Conservation (phyloP, 164 flowering plant genomes). For the Amborella trichopoda region DNA sequence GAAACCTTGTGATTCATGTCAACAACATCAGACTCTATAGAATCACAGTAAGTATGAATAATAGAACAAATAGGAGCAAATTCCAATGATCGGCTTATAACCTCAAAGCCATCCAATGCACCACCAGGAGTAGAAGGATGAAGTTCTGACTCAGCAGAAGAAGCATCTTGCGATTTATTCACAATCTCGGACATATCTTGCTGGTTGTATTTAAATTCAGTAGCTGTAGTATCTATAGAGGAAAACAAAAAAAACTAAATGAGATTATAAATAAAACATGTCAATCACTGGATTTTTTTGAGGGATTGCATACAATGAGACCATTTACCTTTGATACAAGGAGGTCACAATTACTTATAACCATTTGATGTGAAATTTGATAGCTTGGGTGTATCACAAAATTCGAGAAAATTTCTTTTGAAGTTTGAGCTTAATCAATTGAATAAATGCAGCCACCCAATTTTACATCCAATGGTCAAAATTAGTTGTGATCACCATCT, state of each 20-base stretch:
- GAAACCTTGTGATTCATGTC: no score
- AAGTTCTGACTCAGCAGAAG: slow-evolving; percentile 9
- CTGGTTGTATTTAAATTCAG: slow-evolving; percentile 1
- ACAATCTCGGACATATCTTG: slow-evolving; percentile 7
- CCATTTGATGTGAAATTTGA: no score
- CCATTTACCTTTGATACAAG: no score
- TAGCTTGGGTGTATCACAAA: no score
- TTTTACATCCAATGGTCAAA: no score
- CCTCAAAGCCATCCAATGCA: background rate
- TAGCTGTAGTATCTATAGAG: slow-evolving; percentile 7
- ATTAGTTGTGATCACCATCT: no score
- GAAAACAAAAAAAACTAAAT: background rate
- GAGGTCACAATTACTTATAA: no score
- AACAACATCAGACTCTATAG: no score
- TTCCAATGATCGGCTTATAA: background rate
- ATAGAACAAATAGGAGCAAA: background rate
- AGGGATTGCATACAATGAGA: no score
- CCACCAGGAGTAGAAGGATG: background rate
- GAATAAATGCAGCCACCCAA: background rate
- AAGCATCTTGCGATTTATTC: slow-evolving; percentile 18
- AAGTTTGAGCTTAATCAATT: no score
- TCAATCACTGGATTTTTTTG: no score
- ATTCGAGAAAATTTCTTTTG: no score
- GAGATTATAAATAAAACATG: background rate
- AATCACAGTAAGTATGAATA: background rate